Evolutionary conservation across 2,329 filamentous ascomycete genomes (phyloP).

Genomic region (Fusarium liriodendri): DNA sequence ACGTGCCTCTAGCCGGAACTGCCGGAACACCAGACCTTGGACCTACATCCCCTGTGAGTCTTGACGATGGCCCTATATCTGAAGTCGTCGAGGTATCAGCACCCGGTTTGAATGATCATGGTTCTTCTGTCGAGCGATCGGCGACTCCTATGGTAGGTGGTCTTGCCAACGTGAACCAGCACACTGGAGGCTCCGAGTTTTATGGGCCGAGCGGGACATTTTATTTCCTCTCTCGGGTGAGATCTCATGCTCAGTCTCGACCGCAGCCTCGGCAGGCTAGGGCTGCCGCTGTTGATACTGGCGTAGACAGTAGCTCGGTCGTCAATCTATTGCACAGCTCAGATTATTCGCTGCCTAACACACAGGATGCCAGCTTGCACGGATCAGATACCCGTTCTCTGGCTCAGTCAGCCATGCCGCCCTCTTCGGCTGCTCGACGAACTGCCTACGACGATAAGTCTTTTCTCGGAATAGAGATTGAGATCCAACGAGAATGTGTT

Average conservation of each 20-base stretch:
- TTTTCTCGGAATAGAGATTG: not conserved
- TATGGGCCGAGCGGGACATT: conserved; percentile 17
- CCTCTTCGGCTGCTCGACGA: not conserved
- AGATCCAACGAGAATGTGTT: conserved; percentile 10
- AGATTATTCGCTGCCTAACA: conserved; percentile 6
- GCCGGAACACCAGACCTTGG: not conserved
- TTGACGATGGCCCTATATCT: not conserved
- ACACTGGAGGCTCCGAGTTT: conserved; percentile 19
- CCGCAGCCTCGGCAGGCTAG: not conserved
- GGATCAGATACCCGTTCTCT: not conserved
- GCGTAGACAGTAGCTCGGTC: conserved; percentile 5
- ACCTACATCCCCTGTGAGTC: conserved; percentile 4
- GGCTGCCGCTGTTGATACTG: not conserved
- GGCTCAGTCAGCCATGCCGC: not conserved
- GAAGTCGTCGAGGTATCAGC: not conserved
- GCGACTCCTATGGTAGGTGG: not conserved
- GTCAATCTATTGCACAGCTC: conserved; percentile 18
- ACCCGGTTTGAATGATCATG: not conserved
- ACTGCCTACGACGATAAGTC: not conserved
- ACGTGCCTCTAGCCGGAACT: not conserved
- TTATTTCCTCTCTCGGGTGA: conserved; percentile 15
- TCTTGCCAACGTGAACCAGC: conserved; percentile 18
- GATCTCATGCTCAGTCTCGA: conserved; percentile 4
- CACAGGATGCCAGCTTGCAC: not conserved
- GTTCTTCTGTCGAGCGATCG: not conserved